Conservation (phyloP, 345 rosid genomes). For the Populus ilicifolia region DNA sequence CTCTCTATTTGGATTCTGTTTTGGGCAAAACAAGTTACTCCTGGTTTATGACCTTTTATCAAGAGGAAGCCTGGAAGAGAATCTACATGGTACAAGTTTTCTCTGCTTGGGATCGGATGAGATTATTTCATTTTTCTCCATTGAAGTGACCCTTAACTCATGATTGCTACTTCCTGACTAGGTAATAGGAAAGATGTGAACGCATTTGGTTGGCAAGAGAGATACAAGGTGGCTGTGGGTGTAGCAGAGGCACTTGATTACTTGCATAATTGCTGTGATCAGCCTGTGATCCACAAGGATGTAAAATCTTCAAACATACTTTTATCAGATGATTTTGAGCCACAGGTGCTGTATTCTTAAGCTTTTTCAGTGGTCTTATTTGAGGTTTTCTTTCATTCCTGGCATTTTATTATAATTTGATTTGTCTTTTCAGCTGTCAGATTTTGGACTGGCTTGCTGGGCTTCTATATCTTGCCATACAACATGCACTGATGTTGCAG, state of each 20-base stretch:
- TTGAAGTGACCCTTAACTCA: slow-evolving; percentile 17
- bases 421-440: slow-evolving; percentile 68
- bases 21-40: slow-evolving; percentile 58
- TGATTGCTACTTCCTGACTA: slow-evolving; percentile 6
- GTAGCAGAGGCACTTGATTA: slow-evolving; percentile 89
- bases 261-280: slow-evolving; percentile 60
- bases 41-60: slow-evolving; percentile 75
- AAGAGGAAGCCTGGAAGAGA: slow-evolving; percentile 97
- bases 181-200: slow-evolving; percentile 56
- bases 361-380: background rate
- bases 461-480: slow-evolving; percentile 44
- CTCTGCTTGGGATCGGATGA: slow-evolving; percentile 14
- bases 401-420: slow-evolving; percentile 12
- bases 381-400: background rate
- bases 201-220: slow-evolving; percentile 75
- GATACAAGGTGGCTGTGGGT: slow-evolving; percentile 82
- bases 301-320: slow-evolving; percentile 96
- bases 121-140: background rate
- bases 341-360: slow-evolving; percentile 49
- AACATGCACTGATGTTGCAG: slow-evolving; percentile 62
- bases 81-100: slow-evolving; percentile 68
- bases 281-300: slow-evolving; percentile 83
- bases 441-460: slow-evolving; percentile 88
- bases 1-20: slow-evolving; percentile 81
- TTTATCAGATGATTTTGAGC: slow-evolving; percentile 86